Base-by-base conservation (phyloP, 2,329 filamentous ascomycete species). In the Ceratocystiopsis sp. region DNA sequence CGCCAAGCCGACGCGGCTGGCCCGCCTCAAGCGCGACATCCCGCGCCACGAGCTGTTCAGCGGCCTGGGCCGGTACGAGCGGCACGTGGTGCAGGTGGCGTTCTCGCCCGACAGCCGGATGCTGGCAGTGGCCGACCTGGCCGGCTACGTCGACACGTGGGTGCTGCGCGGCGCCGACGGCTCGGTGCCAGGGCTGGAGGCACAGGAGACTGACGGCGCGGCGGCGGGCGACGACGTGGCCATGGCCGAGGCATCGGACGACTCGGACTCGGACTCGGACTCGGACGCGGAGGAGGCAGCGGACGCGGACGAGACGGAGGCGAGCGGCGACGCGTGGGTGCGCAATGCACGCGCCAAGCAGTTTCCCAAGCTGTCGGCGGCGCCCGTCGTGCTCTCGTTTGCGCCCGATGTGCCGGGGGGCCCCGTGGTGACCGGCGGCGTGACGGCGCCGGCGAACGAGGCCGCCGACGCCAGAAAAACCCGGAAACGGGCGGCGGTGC, bases 141-240 rank as follows among this genome's bases (percentile, higher is more conserved):
- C 81, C 37, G 91, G 91, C 37, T 85, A 79, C 59, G 68, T 96
- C 32, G 87, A 96, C 55, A 85, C 80, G 16, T 98, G 87, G 83
- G 63, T 85, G 2, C 61, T 93, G 43, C 69, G 75, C 54, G 71
- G 71, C 35, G 59, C 71, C 47, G 65, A 71, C 51, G 69, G 74
- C 49, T 9, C 25, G 17, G 19, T 34, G 3, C 21, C 21, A 4
- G 21, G 21, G 21, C 21, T 21, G 21, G 21, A 8, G 21, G 21
- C 4, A 8, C 35, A 35, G 42, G 18, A 51, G 29, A 38, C 14
- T 42, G 51, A 40, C 45, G 48, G 41, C 52, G 54, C 45, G 48
- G 33, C 51, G 34, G 45, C 42, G 55, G 53, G 46, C 29, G 35
- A 33, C 11, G 32, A 33, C 10, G 32, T 12, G 10, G 32, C 32